A percentile compares a stretch with the other conserved stretches of the same genome.
Conservation (phyloP, 2,329 filamentous ascomycete species). For the Helicocarpus griseus region DNA sequence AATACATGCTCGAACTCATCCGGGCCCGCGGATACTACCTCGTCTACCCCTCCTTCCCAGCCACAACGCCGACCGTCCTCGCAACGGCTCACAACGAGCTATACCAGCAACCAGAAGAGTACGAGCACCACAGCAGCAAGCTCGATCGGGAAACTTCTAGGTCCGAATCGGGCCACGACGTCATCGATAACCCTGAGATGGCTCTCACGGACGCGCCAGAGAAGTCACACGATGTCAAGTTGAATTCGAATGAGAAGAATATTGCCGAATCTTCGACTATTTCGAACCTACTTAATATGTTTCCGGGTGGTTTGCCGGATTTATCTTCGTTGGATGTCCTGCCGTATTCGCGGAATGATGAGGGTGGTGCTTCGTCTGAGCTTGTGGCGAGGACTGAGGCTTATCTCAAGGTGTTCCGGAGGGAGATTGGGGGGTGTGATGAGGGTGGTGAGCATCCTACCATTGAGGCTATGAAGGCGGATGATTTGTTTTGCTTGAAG, state of each 20-base stretch:
- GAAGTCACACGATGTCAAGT: not conserved
- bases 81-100: conserved; percentile 72
- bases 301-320: conserved; percentile 42
- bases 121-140: conserved; percentile 12
- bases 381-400: conserved; percentile 33
- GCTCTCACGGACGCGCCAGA: conserved; percentile 8
- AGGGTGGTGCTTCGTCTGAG: conserved; percentile 24
- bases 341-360: conserved; percentile 44
- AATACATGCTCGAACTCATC: conserved; percentile 67
- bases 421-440: conserved; percentile 57
- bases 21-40: conserved; percentile 67
- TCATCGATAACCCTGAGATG: conserved; percentile 13
- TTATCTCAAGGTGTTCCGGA: conserved; percentile 52
- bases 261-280: conserved; percentile 31
- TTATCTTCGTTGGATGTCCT: conserved; percentile 49
- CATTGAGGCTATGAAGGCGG: conserved; percentile 30
- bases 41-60: conserved; percentile 59
- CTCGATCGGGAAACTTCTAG: not conserved
- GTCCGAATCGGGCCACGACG: not conserved
- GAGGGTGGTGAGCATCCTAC: conserved; percentile 24
- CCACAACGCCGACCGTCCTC: conserved; percentile 43
- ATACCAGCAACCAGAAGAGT: conserved; percentile 62
- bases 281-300: conserved; percentile 37
- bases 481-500: conserved; percentile 57
- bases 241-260: conserved; percentile 16